Evolutionary conservation across 192 early-diverging fungal species (phyloP).

Genomic region (Backusella mclennaniae): DNA sequence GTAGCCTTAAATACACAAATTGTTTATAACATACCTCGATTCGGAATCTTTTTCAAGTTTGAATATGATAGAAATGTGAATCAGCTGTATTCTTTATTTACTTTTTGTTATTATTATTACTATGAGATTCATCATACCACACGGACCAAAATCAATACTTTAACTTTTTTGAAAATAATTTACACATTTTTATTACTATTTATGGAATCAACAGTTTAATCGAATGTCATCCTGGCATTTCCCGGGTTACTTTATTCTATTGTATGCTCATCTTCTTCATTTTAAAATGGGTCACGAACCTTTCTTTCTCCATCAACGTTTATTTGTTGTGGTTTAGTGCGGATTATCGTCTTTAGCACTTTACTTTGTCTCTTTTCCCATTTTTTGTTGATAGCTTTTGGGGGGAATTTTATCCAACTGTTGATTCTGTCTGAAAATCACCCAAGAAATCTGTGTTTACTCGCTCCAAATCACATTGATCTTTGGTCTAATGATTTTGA

Average conservation of each 20-base stretch:
- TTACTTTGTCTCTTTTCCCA: conserved; percentile 24
- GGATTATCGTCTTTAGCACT: neutral
- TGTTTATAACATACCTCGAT: neutral
- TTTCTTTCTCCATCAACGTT: neutral
- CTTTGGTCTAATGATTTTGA: neutral
- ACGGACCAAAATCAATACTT: neutral
- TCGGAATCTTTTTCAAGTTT: neutral
- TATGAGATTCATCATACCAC: neutral
- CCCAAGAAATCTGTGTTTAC: neutral
- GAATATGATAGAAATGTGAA: conserved; percentile 3
- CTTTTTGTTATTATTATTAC: neutral
- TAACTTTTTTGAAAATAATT: neutral
- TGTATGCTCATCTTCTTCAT: conserved; percentile 21
- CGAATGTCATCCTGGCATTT: conserved; percentile 23
- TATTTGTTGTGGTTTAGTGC: neutral
- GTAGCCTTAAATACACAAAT: neutral
- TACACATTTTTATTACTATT: neutral
- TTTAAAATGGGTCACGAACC: neutral
- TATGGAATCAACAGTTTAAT: neutral
- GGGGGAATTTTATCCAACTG: conserved; percentile 9
- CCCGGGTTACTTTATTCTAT: neutral
- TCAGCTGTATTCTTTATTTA: conserved; percentile 9
- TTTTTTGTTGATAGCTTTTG: conserved; percentile 12
- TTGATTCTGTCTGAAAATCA: neutral
- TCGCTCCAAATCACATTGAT: neutral